Evolutionary conservation across 192 early-diverging fungal species (phyloP).

Genomic region (Chytriomyces sp.): DNA sequence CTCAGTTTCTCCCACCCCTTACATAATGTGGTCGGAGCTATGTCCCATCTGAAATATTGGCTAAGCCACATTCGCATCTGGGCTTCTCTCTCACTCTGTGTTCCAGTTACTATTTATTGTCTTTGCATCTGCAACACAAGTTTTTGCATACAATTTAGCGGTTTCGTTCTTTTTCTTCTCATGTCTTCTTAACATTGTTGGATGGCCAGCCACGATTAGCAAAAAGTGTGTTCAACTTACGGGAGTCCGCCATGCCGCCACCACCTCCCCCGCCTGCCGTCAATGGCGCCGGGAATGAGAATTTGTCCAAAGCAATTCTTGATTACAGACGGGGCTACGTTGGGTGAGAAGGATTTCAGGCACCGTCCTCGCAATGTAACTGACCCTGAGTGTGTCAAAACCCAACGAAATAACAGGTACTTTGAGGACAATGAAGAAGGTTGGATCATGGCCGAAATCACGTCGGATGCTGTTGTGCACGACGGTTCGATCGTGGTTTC

Average conservation of each 20-base stretch:
- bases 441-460: slow-evolving; percentile 15
- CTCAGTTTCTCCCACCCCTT: no score
- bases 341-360: slow-evolving; percentile 86
- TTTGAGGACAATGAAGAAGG: slow-evolving; percentile 9
- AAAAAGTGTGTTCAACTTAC: no score
- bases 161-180: no score
- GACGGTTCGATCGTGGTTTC: neutral
- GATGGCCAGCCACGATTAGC: no score
- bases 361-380: slow-evolving; percentile 96
- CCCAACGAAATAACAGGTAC: slow-evolving; percentile 53
- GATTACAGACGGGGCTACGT: neutral
- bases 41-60: no score
- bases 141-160: no score
- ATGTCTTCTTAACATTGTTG: no score
- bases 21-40: no score
- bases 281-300: neutral
- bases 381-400: slow-evolving; percentile 47
- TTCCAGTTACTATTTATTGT: no score
- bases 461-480: neutral
- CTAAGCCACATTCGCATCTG: no score
- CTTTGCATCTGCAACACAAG: no score
- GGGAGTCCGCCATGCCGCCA: slow-evolving; percentile 3
- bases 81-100: no score
- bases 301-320: neutral
- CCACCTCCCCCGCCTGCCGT: neutral